Evolutionary conservation across 2,329 filamentous ascomycete species (phyloP).

Genomic region (Orbilia ellipsospora): DNA sequence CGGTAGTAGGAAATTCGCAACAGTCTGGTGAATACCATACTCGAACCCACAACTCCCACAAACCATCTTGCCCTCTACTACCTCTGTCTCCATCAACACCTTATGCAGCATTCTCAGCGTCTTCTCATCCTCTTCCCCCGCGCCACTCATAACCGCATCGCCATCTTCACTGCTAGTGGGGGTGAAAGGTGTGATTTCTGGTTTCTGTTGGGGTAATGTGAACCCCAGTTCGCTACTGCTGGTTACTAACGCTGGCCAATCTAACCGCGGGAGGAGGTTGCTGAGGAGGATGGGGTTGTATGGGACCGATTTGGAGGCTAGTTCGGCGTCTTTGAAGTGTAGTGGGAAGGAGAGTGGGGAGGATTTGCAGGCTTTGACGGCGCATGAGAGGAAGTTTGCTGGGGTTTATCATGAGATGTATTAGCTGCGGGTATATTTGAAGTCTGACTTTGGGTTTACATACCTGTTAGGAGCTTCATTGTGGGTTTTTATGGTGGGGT

Average conservation of each 20-base stretch:
- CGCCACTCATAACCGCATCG: constrained; percentile 75
- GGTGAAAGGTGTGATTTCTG: constrained; percentile 47
- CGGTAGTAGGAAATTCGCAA: constrained; percentile 93
- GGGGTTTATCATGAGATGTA: neutral
- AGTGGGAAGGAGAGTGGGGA: constrained; percentile 84
- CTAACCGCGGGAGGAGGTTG: constrained; percentile 86
- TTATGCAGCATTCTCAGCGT: constrained; percentile 81
- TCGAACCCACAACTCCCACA: constrained; percentile 93
- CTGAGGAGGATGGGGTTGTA: constrained; percentile 81
- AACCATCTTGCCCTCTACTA: constrained; percentile 86
- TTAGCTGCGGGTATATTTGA: neutral
- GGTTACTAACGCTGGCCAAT: constrained; percentile 83
- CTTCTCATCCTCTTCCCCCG: constrained; percentile 71
- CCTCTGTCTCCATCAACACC: constrained; percentile 86
- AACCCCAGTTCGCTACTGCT: constrained; percentile 71
- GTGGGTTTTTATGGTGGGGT: neutral
- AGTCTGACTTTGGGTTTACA: neutral
- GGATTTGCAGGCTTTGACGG: constrained; percentile 92
- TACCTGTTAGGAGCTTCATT: constrained; percentile 53
- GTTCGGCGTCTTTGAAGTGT: constrained; percentile 89
- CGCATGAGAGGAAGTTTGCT: constrained; percentile 95
- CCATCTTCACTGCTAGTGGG: constrained; percentile 1
- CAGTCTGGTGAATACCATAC: constrained; percentile 93
- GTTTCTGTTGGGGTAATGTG: constrained; percentile 59
- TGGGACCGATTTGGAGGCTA: constrained; percentile 84